Evolutionary conservation across 2,329 filamentous ascomycete species (phyloP).

Genomic region (Diaporthe sp.): DNA sequence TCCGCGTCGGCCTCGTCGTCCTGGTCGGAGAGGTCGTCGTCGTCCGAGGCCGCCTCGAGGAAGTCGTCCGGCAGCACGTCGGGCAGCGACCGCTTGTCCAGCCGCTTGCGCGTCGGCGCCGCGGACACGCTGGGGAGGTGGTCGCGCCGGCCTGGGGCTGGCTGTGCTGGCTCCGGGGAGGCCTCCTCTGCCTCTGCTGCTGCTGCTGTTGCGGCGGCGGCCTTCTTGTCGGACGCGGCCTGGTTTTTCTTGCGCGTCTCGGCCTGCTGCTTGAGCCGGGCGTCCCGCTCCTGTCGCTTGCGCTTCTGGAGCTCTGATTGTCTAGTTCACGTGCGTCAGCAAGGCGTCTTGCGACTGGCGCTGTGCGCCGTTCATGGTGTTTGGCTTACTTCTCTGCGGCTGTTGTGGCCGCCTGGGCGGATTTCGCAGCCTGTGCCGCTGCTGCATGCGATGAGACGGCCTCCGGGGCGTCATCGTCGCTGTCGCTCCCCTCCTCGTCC

Average conservation of each 20-base stretch:
- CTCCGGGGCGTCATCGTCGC: slow-evolving; percentile 70
- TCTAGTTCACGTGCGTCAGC: slow-evolving; percentile 50
- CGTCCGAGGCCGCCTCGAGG: slow-evolving; percentile 66
- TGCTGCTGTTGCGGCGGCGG: slow-evolving; percentile 41
- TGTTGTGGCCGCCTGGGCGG: slow-evolving; percentile 62
- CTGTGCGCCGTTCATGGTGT: neutral
- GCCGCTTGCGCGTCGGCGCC: slow-evolving; percentile 45
- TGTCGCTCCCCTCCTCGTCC: slow-evolving; percentile 48
- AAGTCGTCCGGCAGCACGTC: slow-evolving; percentile 67
- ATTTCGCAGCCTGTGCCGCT: slow-evolving; percentile 61
- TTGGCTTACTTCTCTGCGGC: slow-evolving; percentile 65
- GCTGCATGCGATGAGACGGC: slow-evolving; percentile 68
- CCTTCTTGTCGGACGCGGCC: slow-evolving; percentile 46
- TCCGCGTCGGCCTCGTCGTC: slow-evolving; percentile 41
- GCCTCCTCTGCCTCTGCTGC: slow-evolving; percentile 40
- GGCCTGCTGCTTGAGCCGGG: slow-evolving; percentile 69
- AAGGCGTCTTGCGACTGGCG: neutral
- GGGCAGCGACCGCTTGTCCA: slow-evolving; percentile 56
- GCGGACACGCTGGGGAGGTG: slow-evolving; percentile 32
- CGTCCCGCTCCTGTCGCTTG: slow-evolving; percentile 69
- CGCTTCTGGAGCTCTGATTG: slow-evolving; percentile 65
- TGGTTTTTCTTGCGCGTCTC: slow-evolving; percentile 59
- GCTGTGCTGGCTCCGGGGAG: slow-evolving; percentile 40
- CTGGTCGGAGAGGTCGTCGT: slow-evolving; percentile 40
- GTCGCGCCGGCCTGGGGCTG: slow-evolving; percentile 30